phyloP scores from a whole-genome alignment of 2,329 filamentous ascomycete genomes.

The Sporothrix luriei region DNA sequence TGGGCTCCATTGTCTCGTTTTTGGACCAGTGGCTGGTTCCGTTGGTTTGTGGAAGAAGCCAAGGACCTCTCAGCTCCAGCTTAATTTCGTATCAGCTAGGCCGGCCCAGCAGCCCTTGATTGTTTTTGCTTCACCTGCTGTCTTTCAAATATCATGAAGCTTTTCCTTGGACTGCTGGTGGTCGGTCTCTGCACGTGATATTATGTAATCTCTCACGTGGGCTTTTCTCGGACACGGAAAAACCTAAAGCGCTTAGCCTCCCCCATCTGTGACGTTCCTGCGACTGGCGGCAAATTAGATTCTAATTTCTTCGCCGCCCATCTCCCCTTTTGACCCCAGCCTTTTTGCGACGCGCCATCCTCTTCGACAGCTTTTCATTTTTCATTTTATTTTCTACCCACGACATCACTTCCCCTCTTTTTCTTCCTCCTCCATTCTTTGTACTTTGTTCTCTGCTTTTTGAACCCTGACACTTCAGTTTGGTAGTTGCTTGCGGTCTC shows the following conservation, averaged over 20 bases:
- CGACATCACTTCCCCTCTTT: conserved; percentile 8
- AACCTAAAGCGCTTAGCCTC: conserved; percentile 3
- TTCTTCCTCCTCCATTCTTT: neutral
- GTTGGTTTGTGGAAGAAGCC: neutral
- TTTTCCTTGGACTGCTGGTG: neutral
- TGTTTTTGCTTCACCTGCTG: neutral
- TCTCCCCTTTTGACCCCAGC: conserved; percentile 1
- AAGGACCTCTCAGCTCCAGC: neutral
- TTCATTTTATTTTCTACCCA: neutral
- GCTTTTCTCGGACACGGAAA: conserved; percentile 8
- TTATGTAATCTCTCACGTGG: neutral
- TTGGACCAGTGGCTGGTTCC: too few species aligned
- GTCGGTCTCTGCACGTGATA: neutral
- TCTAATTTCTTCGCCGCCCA: conserved; percentile 8
- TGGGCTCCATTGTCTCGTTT: neutral
- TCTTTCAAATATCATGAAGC: neutral
- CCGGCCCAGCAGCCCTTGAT: neutral
- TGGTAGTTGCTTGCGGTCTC: neutral
- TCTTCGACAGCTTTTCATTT: conserved; percentile 1
- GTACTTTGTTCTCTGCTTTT: too few species aligned
- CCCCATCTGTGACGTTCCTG: conserved; percentile 9
- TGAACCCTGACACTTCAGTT: neutral
- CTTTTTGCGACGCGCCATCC: conserved; percentile 18
- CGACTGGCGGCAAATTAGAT: conserved; percentile 30
- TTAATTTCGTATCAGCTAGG: neutral